A percentile compares a stretch with the other conserved stretches of the same genome.
phyloP scores from a whole-genome alignment of 1,284 basidiomycete species.

The Sanghuangporus sanghuang region DNA sequence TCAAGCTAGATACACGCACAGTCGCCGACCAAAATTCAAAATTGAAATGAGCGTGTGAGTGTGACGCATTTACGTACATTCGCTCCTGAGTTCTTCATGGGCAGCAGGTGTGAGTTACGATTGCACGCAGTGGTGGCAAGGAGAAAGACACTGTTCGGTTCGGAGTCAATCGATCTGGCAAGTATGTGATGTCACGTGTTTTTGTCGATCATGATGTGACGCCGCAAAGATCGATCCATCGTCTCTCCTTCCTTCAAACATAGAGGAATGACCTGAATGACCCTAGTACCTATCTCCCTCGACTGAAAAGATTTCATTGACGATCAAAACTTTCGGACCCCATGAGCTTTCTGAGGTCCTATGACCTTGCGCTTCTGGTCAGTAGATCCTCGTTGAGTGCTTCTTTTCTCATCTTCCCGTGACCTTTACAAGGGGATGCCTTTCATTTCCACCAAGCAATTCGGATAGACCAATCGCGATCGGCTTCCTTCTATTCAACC shows the following conservation, averaged over 20 bases:
- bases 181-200: neutral
- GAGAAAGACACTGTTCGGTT: too few relatives aligned
- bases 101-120: too few relatives aligned
- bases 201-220: neutral
- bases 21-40: neutral
- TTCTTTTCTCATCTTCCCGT: neutral
- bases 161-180: too few relatives aligned
- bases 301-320: neutral
- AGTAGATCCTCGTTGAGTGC: neutral
- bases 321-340: neutral
- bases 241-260: neutral
- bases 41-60: neutral
- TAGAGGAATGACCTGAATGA: neutral
- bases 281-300: neutral
- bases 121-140: too few relatives aligned
- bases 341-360: neutral
- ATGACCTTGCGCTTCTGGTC: neutral
- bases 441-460: neutral
- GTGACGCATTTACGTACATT: neutral
- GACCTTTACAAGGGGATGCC: neutral
- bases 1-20: neutral
- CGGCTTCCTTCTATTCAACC: too few relatives aligned
- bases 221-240: neutral
- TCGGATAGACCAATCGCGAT: neutral
- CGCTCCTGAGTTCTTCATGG: neutral